phyloP scores from a whole-genome alignment of 371 early-diverging fungal species.

The Mortierella sp. region DNA sequence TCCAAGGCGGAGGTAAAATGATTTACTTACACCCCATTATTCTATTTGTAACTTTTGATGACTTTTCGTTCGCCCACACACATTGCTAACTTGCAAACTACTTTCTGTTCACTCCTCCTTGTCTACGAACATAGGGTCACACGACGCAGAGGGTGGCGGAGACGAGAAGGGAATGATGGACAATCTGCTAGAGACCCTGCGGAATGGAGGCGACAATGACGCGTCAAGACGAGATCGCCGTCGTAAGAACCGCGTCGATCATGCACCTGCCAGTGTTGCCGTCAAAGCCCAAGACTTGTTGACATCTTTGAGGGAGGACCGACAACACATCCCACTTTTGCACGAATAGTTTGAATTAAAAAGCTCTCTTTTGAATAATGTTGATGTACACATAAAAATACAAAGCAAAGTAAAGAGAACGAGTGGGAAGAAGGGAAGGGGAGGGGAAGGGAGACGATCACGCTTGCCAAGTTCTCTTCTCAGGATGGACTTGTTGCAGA shows the following conservation, averaged over 20 bases:
- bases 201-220: slow-evolving; percentile 80
- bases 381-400: not conserved
- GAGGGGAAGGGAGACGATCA: not conserved
- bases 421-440: not conserved
- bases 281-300: slow-evolving; percentile 81
- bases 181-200: slow-evolving; percentile 81
- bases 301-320: slow-evolving; percentile 55
- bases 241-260: slow-evolving; percentile 60
- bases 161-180: slow-evolving; percentile 88
- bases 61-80: not conserved
- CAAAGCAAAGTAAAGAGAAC: not conserved
- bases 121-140: slow-evolving; percentile 17
- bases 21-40: not conserved
- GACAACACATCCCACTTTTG: slow-evolving; percentile 14
- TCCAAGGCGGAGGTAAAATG: slow-evolving; percentile 49
- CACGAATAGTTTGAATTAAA: slow-evolving; percentile 24
- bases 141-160: slow-evolving; percentile 60
- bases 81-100: not conserved
- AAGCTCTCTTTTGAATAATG: not conserved
- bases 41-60: not conserved
- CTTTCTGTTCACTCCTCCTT: not conserved
- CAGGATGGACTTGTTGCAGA: too few relatives aligned
- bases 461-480: not conserved
- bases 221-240: slow-evolving; percentile 71
- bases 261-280: slow-evolving; percentile 65